These are phyloP conservation scores for Colletotrichum falcatum DNA, from an alignment of 2,329 filamentous ascomycete genomes.

Conservation along the genomic window DNA sequence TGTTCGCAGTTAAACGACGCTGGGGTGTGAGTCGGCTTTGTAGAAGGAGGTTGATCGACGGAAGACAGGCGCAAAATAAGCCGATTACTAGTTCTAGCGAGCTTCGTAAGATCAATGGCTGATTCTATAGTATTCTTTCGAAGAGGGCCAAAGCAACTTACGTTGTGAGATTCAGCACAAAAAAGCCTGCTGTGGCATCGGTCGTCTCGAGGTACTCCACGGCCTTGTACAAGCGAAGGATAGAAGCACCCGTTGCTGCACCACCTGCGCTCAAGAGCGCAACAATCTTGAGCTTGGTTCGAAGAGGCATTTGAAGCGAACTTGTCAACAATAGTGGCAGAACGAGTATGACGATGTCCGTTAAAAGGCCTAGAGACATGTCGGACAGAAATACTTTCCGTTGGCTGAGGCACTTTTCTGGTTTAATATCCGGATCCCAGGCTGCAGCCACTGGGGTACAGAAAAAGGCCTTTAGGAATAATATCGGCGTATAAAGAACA, in stretches of 20 bases:
- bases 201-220: not conserved
- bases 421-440: slow-evolving; percentile 43
- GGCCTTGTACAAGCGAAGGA: slow-evolving; percentile 42
- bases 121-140: not conserved
- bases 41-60: not conserved
- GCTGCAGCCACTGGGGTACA: slow-evolving; percentile 43
- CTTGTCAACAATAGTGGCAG: slow-evolving; percentile 49
- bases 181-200: not conserved
- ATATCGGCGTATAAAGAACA: slow-evolving; percentile 45
- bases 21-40: not conserved
- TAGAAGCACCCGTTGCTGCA: slow-evolving; percentile 45
- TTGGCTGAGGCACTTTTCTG: slow-evolving; percentile 44
- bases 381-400: slow-evolving; percentile 49
- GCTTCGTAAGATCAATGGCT: not conserved
- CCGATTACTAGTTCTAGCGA: not conserved
- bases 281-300: slow-evolving; percentile 49
- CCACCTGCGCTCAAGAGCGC: slow-evolving; percentile 48
- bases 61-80: not conserved
- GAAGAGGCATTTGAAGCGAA: slow-evolving; percentile 44
- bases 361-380: slow-evolving; percentile 47
- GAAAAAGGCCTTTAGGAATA: slow-evolving; percentile 44
- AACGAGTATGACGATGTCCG: slow-evolving; percentile 50
- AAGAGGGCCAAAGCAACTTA: not conserved
- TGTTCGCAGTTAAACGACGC: not conserved
- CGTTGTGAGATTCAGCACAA: slow-evolving; percentile 22